Percentiles rank a stretch among this genome's conserved stretches.
These are phyloP conservation scores for Hymenoscyphus repandus DNA, from an alignment of 2,329 filamentous ascomycete species.

Conservation along the genomic window DNA sequence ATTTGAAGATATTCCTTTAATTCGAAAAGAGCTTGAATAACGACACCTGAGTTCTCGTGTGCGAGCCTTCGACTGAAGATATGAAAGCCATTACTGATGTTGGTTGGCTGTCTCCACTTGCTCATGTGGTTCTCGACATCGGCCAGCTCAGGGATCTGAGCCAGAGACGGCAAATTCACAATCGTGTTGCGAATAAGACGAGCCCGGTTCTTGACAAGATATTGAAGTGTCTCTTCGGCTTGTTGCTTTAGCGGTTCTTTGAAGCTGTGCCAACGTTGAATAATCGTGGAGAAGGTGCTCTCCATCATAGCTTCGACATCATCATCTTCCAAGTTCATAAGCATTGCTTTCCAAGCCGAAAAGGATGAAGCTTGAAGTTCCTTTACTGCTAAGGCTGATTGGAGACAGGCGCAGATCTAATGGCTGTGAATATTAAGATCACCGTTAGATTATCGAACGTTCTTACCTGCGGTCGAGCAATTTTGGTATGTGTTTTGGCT, in stretches of 20 bases:
- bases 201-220: slow-evolving; percentile 28
- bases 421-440: background rate
- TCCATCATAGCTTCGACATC: slow-evolving; percentile 78
- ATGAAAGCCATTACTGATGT: slow-evolving; percentile 60
- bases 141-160: slow-evolving; percentile 61
- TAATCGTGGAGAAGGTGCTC: slow-evolving; percentile 83
- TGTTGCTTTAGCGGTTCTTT: slow-evolving; percentile 52
- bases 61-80: slow-evolving; percentile 69
- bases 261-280: slow-evolving; percentile 71
- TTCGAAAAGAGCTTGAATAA: slow-evolving; percentile 74
- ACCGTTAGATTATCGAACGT: background rate
- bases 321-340: slow-evolving; percentile 68
- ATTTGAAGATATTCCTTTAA: slow-evolving; percentile 65
- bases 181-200: slow-evolving; percentile 59
- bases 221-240: slow-evolving; percentile 58
- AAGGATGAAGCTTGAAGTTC: slow-evolving; percentile 76
- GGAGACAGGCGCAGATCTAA: slow-evolving; percentile 85
- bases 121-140: slow-evolving; percentile 63
- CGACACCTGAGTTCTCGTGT: slow-evolving; percentile 82
- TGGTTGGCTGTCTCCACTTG: slow-evolving; percentile 58
- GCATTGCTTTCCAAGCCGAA: slow-evolving; percentile 75
- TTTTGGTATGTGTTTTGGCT: slow-evolving; percentile 66
- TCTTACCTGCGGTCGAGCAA: slow-evolving; percentile 80
- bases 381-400: slow-evolving; percentile 72
- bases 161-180: slow-evolving; percentile 72